Conservation (phyloP, 805 yeast species). For the Kluyveromyces aestuarii region DNA sequence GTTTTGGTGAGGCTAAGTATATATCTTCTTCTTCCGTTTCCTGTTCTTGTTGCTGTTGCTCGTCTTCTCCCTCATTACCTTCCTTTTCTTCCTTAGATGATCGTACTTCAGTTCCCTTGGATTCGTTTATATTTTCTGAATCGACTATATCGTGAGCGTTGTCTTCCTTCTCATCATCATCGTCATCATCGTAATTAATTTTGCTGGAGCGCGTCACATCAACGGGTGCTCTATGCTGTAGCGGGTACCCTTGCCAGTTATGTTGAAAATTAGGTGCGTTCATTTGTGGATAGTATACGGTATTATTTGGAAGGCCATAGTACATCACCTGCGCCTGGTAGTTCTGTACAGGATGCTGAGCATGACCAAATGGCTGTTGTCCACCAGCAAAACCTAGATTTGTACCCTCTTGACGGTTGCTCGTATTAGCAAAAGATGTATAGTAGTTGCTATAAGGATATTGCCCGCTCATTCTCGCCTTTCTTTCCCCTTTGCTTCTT, state of each 20-base stretch:
- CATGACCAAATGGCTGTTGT: not conserved
- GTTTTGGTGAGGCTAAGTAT: not conserved
- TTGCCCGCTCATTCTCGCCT: not conserved
- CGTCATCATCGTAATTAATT: constrained; percentile 6
- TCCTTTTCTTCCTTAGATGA: not conserved
- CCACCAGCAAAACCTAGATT: not conserved
- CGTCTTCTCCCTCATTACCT: constrained; percentile 2
- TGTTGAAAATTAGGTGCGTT: not conserved
- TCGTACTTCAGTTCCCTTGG: not conserved
- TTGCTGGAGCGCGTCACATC: constrained; percentile 2
- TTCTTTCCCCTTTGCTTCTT: not conserved
- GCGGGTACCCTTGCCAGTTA: not conserved
- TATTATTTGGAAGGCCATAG: not conserved
- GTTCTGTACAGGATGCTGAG: not conserved
- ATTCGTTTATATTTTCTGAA: not conserved
- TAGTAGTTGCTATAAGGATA: not conserved
- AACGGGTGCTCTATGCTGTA: not conserved
- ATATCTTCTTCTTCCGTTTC: not conserved
- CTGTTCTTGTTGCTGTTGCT: not conserved
- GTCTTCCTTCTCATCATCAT: constrained; percentile 4
- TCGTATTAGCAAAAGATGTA: too few relatives aligned
- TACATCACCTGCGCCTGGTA: not conserved
- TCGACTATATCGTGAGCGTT: constrained; percentile 5
- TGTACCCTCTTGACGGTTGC: not conserved
- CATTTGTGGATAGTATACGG: not conserved